Percentiles rank a stretch among this genome's conserved stretches.
These are phyloP conservation scores for Colletotrichum godetiae DNA, from an alignment of 2,329 filamentous ascomycete genomes.

Conservation along the genomic window DNA sequence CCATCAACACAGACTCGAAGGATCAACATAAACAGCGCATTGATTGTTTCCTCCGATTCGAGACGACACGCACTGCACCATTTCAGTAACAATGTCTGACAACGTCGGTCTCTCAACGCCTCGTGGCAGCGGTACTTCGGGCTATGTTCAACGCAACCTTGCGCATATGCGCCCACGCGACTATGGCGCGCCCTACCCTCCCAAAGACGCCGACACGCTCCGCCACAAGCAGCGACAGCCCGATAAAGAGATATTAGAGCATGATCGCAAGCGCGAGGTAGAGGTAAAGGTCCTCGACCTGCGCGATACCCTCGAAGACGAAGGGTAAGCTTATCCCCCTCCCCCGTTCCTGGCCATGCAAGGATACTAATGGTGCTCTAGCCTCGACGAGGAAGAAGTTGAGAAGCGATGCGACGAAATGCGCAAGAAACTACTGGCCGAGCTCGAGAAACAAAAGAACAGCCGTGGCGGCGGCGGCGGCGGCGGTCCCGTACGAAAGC, in stretches of 20 bases:
- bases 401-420: constrained; percentile 68
- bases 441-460: constrained; percentile 51
- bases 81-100: constrained; percentile 79
- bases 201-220: constrained; percentile 74
- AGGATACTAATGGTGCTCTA: constrained; percentile 44
- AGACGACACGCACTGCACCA: background rate
- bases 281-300: constrained; percentile 95
- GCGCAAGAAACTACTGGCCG: constrained; percentile 52
- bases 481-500: constrained; percentile 56
- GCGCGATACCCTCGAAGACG: constrained; percentile 90
- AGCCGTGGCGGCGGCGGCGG: constrained; percentile 33
- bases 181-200: constrained; percentile 78
- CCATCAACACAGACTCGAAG: background rate
- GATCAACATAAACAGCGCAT: background rate
- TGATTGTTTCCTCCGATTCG: background rate
- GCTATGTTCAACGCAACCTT: constrained; percentile 96
- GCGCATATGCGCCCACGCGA: constrained; percentile 90
- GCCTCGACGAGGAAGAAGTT: constrained; percentile 89
- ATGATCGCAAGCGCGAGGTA: constrained; percentile 89
- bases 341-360: background rate
- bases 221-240: constrained; percentile 85
- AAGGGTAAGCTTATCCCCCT: constrained; percentile 68
- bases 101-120: constrained; percentile 97
- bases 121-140: constrained; percentile 93
- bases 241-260: constrained; percentile 92